Base-by-base conservation (phyloP, 1,139 yeast genomes). In the Schizosaccharomyces versatilis region DNA sequence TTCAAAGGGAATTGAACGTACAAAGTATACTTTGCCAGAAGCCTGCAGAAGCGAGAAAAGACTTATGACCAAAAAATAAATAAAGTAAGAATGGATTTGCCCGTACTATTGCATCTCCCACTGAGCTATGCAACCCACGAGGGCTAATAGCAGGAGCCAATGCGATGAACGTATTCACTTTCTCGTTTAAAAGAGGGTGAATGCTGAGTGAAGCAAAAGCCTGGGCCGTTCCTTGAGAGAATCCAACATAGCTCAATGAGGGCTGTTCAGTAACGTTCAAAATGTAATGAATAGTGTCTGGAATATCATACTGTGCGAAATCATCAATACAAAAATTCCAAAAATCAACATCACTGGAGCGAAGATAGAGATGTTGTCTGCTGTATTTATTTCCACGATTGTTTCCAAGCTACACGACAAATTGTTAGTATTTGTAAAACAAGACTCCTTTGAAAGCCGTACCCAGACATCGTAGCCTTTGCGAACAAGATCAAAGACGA, bases 91-190 rank as follows among this genome's bases (percentile, higher is more conserved):
- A 74, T 1, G 97, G 97, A 1, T 86, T 79, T 7, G 94, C 76
- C 62, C 84, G 80, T 60, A 84, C 76, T 49, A 88, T 71, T 0
- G 86, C 74, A 64, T 85, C 94, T 41, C 84, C 79, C 57, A 86
- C 70, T 64, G 76, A 74, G 60, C 88, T 83, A 59, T 81, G 79
- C 32, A 88, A 71, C 1, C 94, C 93, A 54, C 79, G 83, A 0
- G 97, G 97, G 0, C 96, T 84, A 69, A 94, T 83, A 1, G 97
- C 97, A 0, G 97, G 97, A 0, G 95, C 84, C 47, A 84, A 74
- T 5, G 93, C 94, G 55, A 88, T 76, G 58, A 88, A 76, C 60
- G 77, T 74, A 39, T 78, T 78, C 54, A 88, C 77, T 63, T 83
- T 81, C 8, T 71, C 64, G 65, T 84, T 84, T 60, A 88, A 71